Conservation (phyloP, 306 rosid genomes). For the Acacia crassicarpa region DNA sequence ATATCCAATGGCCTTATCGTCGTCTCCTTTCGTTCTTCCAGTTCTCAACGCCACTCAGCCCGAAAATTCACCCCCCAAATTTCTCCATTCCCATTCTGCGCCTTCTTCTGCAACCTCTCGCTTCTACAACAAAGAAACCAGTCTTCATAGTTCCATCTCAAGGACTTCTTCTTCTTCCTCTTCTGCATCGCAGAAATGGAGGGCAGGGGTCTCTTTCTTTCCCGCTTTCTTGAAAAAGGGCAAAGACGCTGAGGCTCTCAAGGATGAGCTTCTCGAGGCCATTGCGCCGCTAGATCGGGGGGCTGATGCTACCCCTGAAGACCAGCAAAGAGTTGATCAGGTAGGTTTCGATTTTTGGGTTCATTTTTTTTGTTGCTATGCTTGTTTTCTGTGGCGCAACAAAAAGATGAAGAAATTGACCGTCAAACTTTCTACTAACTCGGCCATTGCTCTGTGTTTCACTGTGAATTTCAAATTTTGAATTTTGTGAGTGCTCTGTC, state of each 20-base stretch:
- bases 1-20: conserved; percentile 62
- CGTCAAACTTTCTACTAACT: neutral
- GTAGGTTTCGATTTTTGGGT: conserved; percentile 26
- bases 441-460: neutral
- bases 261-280: conserved; percentile 77
- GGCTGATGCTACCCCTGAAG: conserved; percentile 79
- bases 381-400: neutral
- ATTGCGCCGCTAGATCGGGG: conserved; percentile 82
- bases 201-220: conserved; percentile 65
- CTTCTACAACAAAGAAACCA: conserved; percentile 17
- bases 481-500: neutral
- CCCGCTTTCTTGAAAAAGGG: conserved; percentile 63
- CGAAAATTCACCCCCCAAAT: conserved; percentile 24
- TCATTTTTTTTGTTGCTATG: neutral
- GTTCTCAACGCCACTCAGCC: conserved; percentile 24
- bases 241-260: conserved; percentile 56
- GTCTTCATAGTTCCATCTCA: conserved; percentile 22
- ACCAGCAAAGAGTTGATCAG: conserved; percentile 71
- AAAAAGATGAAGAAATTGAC: neutral
- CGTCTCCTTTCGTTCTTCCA: conserved; percentile 30
- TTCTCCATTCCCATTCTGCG: conserved; percentile 29
- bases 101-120: neutral
- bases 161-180: neutral
- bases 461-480: neutral
- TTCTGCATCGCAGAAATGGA: conserved; percentile 56